Conservation (phyloP, 768 basidiomycete species). For the Lactarius sp. region DNA sequence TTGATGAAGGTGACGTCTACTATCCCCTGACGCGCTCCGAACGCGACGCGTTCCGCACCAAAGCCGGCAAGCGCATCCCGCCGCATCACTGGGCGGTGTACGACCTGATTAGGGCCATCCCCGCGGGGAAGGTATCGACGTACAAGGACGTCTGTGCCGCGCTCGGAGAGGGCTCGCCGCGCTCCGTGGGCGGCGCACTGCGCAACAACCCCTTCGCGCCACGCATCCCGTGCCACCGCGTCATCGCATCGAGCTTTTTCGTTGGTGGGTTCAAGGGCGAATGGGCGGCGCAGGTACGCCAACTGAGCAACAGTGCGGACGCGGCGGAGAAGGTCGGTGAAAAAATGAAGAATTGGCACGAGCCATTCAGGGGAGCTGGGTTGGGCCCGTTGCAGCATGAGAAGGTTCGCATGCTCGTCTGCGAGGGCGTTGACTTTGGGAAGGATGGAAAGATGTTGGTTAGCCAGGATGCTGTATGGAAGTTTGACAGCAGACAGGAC, state of each 20-base stretch:
- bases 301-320: neutral
- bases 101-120: slow-evolving; percentile 19
- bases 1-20: slow-evolving; percentile 13
- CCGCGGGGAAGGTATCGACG: slow-evolving; percentile 22
- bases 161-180: slow-evolving; percentile 52
- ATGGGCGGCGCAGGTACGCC: slow-evolving; percentile 33
- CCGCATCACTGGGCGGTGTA: slow-evolving; percentile 28
- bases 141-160: slow-evolving; percentile 37
- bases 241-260: slow-evolving; percentile 55
- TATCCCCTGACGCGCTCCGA: slow-evolving; percentile 19
- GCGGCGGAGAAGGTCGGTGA: neutral
- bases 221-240: slow-evolving; percentile 63
- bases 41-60: slow-evolving; percentile 21
- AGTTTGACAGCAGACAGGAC: neutral
- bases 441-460: slow-evolving; percentile 15
- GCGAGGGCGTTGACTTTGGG: slow-evolving; percentile 22
- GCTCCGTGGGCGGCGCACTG: slow-evolving; percentile 66
- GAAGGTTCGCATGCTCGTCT: slow-evolving; percentile 22
- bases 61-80: slow-evolving; percentile 22
- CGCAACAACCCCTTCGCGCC: slow-evolving; percentile 65
- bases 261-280: slow-evolving; percentile 63
- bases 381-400: slow-evolving; percentile 20
- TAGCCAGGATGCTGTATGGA: slow-evolving; percentile 16
- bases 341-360: slow-evolving; percentile 19
- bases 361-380: slow-evolving; percentile 17